phyloP scores from a whole-genome alignment of 177 flowering plant genomes.

The Telopea speciosissima region DNA sequence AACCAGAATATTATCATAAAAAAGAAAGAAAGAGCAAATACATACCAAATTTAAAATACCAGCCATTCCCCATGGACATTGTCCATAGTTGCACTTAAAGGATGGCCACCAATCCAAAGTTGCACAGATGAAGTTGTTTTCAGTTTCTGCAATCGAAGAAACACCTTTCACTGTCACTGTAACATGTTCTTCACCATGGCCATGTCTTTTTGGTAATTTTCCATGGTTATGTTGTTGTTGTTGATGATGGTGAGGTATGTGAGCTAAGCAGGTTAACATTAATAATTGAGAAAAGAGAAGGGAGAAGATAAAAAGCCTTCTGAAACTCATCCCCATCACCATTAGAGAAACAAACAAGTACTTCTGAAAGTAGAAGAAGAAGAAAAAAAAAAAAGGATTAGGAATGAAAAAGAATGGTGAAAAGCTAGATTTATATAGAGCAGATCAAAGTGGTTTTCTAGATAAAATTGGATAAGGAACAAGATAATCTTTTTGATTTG shows the following conservation, averaged over 20 bases:
- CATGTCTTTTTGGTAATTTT: no score
- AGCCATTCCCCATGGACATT: conserved; percentile 54
- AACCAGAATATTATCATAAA: not conserved
- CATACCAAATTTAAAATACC: conserved; percentile 48
- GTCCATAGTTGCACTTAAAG: conserved; percentile 57
- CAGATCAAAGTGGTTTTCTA: no score
- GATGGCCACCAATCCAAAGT: conserved; percentile 92
- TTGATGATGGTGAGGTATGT: no score
- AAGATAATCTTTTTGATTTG: no score
- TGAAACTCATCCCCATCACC: not conserved
- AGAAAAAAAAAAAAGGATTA: no score
- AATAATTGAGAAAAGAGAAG: conserved; percentile 5
- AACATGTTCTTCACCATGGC: conserved; percentile 1
- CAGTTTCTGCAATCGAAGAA: conserved; percentile 38
- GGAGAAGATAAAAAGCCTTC: not conserved
- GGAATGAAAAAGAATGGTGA: no score
- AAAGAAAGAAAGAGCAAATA: not conserved
- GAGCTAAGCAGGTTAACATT: not conserved
- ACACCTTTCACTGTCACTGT: conserved; percentile 21
- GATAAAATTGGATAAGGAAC: no score
- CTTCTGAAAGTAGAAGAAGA: no score
- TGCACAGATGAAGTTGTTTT: conserved; percentile 58
- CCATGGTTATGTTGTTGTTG: no score
- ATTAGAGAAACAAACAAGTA: no score
- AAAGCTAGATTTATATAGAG: no score